Percentiles rank a stretch among this genome's conserved stretches.
Evolutionary conservation across 2,329 filamentous ascomycete species (phyloP).

Genomic region (Colletotrichum eremochloae): DNA sequence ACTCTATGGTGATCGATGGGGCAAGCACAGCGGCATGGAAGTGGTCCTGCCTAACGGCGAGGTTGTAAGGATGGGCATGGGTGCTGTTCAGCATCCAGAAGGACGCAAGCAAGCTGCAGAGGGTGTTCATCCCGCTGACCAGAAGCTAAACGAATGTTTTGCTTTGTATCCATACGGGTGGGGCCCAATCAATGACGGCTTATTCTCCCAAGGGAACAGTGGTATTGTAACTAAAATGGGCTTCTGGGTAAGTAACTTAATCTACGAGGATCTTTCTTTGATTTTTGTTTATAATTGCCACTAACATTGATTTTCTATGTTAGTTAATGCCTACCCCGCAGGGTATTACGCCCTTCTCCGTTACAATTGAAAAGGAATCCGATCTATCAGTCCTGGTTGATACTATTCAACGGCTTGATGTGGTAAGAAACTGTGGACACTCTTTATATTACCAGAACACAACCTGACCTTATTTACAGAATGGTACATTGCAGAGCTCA

Average conservation of each 20-base stretch:
- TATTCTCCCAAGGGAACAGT: constrained; percentile 66
- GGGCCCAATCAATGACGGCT: constrained; percentile 57
- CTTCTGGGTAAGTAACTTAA: constrained; percentile 47
- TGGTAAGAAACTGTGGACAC: background rate
- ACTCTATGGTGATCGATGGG: constrained; percentile 50
- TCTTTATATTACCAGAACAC: too few species aligned
- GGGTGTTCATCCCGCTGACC: constrained; percentile 49
- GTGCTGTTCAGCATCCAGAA: constrained; percentile 56
- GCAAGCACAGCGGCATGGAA: constrained; percentile 57
- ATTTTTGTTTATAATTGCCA: background rate
- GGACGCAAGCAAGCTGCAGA: constrained; percentile 45
- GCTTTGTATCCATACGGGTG: constrained; percentile 56
- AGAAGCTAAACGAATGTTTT: constrained; percentile 48
- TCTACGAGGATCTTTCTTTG: too few species aligned
- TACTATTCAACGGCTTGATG: constrained; percentile 22
- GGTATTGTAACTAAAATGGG: constrained; percentile 70
- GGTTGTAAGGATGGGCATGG: constrained; percentile 62
- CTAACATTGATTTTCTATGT: background rate
- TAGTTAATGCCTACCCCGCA: constrained; percentile 32
- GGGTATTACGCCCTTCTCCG: constrained; percentile 31
- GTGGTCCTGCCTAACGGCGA: constrained; percentile 61
- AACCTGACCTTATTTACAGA: background rate
- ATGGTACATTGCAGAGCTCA: constrained; percentile 26
- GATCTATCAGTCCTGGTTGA: constrained; percentile 23
- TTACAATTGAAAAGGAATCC: constrained; percentile 31